Percentiles rank a stretch among this genome's conserved stretches.
Conservation (phyloP, 2,329 filamentous ascomycete genomes). For the Grosmannia clavigera region DNA sequence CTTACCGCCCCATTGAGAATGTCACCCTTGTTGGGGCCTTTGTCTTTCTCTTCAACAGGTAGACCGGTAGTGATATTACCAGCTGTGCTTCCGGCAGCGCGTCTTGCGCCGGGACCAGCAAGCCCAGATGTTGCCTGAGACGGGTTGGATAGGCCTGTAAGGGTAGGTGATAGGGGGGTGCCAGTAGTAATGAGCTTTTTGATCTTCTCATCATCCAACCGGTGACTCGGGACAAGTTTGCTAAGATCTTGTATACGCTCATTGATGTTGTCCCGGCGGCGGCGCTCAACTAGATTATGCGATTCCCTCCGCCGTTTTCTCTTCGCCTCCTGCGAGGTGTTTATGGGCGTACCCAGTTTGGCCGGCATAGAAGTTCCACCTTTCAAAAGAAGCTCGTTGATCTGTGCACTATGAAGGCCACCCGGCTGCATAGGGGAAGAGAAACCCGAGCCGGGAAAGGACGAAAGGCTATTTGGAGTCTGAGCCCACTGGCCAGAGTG, state of each 20-base stretch:
- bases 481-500: conserved; percentile 84
- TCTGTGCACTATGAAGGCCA: conserved; percentile 58
- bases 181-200: conserved; percentile 91
- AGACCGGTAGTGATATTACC: conserved; percentile 87
- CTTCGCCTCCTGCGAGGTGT: conserved; percentile 84
- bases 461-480: conserved; percentile 71
- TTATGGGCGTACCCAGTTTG: conserved; percentile 51
- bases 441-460: conserved; percentile 80
- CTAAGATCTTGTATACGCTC: conserved; percentile 96
- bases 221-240: conserved; percentile 80
- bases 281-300: conserved; percentile 90
- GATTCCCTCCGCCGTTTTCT: conserved; percentile 82
- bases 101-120: conserved; percentile 70
- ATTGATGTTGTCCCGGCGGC: conserved; percentile 95
- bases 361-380: conserved; percentile 81
- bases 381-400: conserved; percentile 80
- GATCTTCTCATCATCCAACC: conserved; percentile 93
- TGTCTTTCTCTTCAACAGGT: conserved; percentile 93
- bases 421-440: conserved; percentile 61
- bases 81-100: conserved; percentile 56
- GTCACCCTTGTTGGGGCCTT: conserved; percentile 96
- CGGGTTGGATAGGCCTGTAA: conserved; percentile 57
- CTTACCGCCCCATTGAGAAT: conserved; percentile 94
- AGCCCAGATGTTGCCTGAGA: conserved; percentile 74
- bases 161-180: conserved; percentile 73